Conservation (phyloP, 2,329 filamentous ascomycete species). For the Alternaria burnsii region DNA sequence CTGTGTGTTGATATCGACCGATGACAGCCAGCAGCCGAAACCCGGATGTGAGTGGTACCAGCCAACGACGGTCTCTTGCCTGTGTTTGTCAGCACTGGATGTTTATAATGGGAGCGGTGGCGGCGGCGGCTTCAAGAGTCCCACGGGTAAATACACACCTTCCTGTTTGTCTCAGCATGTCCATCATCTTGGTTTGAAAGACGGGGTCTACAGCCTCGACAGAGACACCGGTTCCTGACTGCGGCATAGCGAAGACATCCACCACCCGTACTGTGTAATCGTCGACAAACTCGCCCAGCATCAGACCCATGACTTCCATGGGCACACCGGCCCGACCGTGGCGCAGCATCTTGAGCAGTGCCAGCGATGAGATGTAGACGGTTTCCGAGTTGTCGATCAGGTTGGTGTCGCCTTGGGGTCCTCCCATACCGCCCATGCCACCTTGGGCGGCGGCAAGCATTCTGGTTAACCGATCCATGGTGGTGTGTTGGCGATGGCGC, state of each 20-base stretch:
- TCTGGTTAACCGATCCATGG: slow-evolving; percentile 90
- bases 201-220: slow-evolving; percentile 98
- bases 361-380: slow-evolving; percentile 97
- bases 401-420: slow-evolving; percentile 73
- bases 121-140: background rate
- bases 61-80: slow-evolving; percentile 95
- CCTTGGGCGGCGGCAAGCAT: slow-evolving; percentile 78
- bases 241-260: slow-evolving; percentile 99
- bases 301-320: slow-evolving; percentile 99
- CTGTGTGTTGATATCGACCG: slow-evolving; percentile 99
- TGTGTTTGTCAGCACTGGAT: slow-evolving; percentile 52
- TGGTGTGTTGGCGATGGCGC: slow-evolving; percentile 9
- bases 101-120: background rate
- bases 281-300: slow-evolving; percentile 98
- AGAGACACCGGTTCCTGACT: slow-evolving; percentile 96
- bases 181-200: slow-evolving; percentile 99
- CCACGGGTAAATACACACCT: slow-evolving; percentile 63
- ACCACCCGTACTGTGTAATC: slow-evolving; percentile 98
- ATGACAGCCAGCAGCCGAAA: slow-evolving; percentile 98
- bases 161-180: slow-evolving; percentile 97
- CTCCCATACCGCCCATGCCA: slow-evolving; percentile 70
- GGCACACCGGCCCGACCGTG: slow-evolving; percentile 97
- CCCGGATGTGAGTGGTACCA: slow-evolving; percentile 99
- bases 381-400: slow-evolving; percentile 99
- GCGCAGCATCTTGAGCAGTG: slow-evolving; percentile 96